Conservation (phyloP, 257 asterid genomes). For the Capsicum baccatum region DNA sequence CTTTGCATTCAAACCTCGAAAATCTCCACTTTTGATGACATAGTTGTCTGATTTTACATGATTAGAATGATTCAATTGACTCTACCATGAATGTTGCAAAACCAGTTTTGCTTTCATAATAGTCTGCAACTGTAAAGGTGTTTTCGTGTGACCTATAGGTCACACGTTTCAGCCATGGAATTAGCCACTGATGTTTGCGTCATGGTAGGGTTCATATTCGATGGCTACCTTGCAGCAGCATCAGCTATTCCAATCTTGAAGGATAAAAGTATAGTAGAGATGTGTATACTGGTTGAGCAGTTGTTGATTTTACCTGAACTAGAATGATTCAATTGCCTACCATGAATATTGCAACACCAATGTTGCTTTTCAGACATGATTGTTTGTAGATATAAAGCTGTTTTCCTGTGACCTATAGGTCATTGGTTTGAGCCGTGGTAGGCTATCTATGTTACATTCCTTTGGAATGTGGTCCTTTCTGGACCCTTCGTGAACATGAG, state of each 20-base stretch:
- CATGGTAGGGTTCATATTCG: not conserved
- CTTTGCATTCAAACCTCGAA: too few species aligned
- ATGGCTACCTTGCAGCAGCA: not conserved
- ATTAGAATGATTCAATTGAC: not conserved
- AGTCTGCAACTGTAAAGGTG: too few species aligned
- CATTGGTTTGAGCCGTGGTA: not conserved
- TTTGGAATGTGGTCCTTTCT: not conserved
- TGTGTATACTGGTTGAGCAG: constrained; percentile 11
- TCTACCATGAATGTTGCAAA: not conserved
- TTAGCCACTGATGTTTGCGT: too few species aligned
- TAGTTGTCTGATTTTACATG: not conserved
- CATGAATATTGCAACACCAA: not conserved
- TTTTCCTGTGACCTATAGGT: not conserved
- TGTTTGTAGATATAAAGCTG: not conserved
- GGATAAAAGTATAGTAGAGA: not conserved
- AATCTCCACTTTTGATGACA: too few species aligned
- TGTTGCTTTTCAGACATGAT: not conserved
- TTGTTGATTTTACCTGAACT: not conserved
- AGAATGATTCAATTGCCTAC: not conserved
- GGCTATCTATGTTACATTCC: not conserved
- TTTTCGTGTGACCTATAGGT: too few species aligned
- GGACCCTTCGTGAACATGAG: not conserved
- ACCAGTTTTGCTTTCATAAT: not conserved
- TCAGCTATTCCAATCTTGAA: not conserved
- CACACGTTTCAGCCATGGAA: too few species aligned